Base-by-base conservation (phyloP, 352 stramenopile species). In the Globisporangium mamillatum region DNA sequence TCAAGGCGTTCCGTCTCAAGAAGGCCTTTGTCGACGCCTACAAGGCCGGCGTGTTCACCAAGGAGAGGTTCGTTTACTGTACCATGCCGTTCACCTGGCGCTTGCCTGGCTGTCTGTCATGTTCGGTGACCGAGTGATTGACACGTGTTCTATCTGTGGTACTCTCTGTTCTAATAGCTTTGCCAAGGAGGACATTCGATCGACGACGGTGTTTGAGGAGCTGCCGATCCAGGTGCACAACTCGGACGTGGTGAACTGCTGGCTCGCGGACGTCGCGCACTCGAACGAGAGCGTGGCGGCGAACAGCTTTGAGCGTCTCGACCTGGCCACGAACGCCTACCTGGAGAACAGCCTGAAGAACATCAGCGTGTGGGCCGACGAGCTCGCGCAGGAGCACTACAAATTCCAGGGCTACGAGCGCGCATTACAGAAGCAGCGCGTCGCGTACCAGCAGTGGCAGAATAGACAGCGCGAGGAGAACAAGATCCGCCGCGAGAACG, bases 341-440 rank as follows among this genome's bases (percentile, higher is more conserved):
- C 71, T 96, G 29, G 96, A 99, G 75, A 99, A 97, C 80, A 98
- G 98, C 73, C 82, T 99, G n/a, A 97, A 99, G 88, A 99, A 98
- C 80, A 89, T 99, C 69, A 98, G 91, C 70, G 84, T 95, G 60
- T 99, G 96, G 95, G 97, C 98, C 25, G 97, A 99, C 74, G 97
- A 99, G 73, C 86, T 99, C 18, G 89, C 93, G 4, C 89, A 96
- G 66, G 96, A 99, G 77, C 96, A 99, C 77, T 90, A 89, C 74
- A 97, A 97, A 81, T 97, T 97, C 75, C 87, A 97, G 69, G 82
- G 88, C 64, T 97, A 97, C 63, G 81, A 96, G 75, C 89, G 90
- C 54, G 85, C 85, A 74, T 76, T 95, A 67, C 89, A 89, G 61
- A 97, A 95, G 75, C 87, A 95, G 71, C 85, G 89, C 60, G 75